Evolutionary conservation across 208 protist genomes (phyloP), one percentile per base, ranked within the genome.

Genomic region (Acanthamoeba lenticulata): DNA sequence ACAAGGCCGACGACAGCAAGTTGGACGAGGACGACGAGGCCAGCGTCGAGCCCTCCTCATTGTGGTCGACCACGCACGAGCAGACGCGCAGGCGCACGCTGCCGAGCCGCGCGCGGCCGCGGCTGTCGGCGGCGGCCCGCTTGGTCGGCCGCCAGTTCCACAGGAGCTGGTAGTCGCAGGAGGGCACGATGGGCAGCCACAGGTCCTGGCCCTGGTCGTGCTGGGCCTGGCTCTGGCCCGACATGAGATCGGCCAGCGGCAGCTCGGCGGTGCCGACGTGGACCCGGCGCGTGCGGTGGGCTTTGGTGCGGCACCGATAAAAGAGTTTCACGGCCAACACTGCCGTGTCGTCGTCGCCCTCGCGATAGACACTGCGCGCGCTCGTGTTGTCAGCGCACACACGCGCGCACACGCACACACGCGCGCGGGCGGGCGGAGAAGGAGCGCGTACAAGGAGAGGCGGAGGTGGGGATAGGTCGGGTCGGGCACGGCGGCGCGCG

Each of bases 111-210:
- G 21, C 29, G 4, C 72, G 40, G 40, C 72, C 29, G 3, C 40
- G 72, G 29, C 38, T n/a, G 17, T 11, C 40, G 34, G 44, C 72
- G 42, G 44, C 9, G 40, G 24, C 40, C 72, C 44, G 72, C 72
- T 83, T 83, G n/a, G n/a, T n/a, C n/a, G n/a, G n/a, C 6, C 15
- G 62, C 72, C 72, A 83, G 72, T 83, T 83, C 72, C 72, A 83
- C 27, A 44, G 72, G 38, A 52, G 40, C 42, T 83, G 72, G 40
- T 52, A 83, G 74, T 83, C 74, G 42, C 74, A 44, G 1, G 42
- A 52, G 74, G 74, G 74, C 7, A 83, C 24, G 36, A 83, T 83
- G 21, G 74, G 74, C 74, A 83, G 27, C 4, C 74, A 34, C 74
- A 83, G 36, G 29, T 83, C 42, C 24, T 52, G 74, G 1, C 38